These are phyloP conservation scores for Yamadazyma endophytica DNA, from an alignment of 805 yeast genomes.

Conservation along the genomic window DNA sequence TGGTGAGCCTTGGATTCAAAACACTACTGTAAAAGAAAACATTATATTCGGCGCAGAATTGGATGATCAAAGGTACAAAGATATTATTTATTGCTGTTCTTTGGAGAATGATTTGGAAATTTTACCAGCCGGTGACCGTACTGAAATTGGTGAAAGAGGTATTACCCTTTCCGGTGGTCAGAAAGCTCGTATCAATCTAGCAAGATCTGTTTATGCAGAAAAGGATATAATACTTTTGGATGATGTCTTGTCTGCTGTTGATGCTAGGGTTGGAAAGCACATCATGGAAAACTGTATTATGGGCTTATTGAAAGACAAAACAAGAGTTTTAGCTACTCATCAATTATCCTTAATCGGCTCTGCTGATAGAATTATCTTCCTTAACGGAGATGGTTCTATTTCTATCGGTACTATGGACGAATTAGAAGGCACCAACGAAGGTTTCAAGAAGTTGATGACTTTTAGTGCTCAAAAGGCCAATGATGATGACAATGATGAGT, in stretches of 20 bases:
- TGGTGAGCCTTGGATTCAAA: slow-evolving; percentile 33
- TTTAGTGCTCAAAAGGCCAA: slow-evolving; percentile 14
- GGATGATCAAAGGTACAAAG: slow-evolving; percentile 19
- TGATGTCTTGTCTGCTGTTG: slow-evolving; percentile 31
- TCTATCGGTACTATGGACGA: slow-evolving; percentile 24
- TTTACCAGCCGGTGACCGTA: slow-evolving; percentile 25
- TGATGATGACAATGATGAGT: slow-evolving; percentile 17
- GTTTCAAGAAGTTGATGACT: slow-evolving; percentile 22
- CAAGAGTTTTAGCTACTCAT: slow-evolving; percentile 30
- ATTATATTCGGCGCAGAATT: slow-evolving; percentile 24
- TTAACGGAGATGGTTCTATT: slow-evolving; percentile 27
- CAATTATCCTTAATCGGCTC: slow-evolving; percentile 24
- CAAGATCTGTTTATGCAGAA: slow-evolving; percentile 28
- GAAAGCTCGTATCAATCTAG: slow-evolving; percentile 27
- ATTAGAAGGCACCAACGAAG: slow-evolving; percentile 16
- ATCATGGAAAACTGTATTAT: slow-evolving; percentile 23
- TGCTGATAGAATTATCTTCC: slow-evolving; percentile 23
- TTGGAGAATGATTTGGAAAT: slow-evolving; percentile 22
- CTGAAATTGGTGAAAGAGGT: slow-evolving; percentile 32
- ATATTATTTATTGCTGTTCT: slow-evolving; percentile 21
- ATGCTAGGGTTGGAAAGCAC: slow-evolving; percentile 30
- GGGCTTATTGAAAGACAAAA: slow-evolving; percentile 21
- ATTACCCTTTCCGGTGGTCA: slow-evolving; percentile 34
- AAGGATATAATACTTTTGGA: slow-evolving; percentile 24
- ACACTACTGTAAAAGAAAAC: slow-evolving; percentile 28